Evolutionary conservation across 208 protist genomes (phyloP).

Genomic region (Kentomonas sorsogonicus): DNA sequence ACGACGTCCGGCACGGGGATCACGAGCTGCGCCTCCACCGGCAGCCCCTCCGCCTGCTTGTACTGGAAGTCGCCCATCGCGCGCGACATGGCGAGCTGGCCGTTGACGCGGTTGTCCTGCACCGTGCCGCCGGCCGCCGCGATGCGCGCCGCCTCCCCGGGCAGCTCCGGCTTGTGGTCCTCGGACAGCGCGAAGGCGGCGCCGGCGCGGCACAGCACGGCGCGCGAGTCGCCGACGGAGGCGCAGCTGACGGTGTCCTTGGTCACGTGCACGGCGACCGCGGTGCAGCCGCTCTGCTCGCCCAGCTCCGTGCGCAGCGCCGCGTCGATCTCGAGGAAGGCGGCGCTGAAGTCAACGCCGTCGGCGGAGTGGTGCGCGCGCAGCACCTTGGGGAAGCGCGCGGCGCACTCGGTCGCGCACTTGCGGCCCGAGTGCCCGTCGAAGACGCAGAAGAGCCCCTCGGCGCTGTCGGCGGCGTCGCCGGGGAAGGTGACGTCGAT

Average conservation of each 20-base stretch:
- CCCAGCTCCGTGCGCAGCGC: conserved; percentile 33
- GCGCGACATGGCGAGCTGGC: conserved; percentile 90
- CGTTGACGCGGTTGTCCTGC: conserved; percentile 91
- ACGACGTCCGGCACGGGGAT: conserved; percentile 69
- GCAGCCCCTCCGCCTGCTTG: conserved; percentile 56
- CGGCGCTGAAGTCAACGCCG: conserved; percentile 51
- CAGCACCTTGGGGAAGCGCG: conserved; percentile 28
- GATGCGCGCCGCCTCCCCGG: conserved; percentile 77
- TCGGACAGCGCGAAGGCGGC: conserved; percentile 69
- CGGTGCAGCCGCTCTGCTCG: conserved; percentile 73
- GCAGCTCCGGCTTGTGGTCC: conserved; percentile 90
- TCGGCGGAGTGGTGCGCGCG: conserved; percentile 21
- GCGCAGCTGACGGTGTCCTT: conserved; percentile 72
- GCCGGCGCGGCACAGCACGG: conserved; percentile 77
- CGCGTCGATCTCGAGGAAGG: conserved; percentile 68
- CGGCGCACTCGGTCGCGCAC: conserved; percentile 35
- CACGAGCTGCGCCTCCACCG: conserved; percentile 61
- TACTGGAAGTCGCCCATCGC: conserved; percentile 93
- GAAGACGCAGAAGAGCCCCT: conserved; percentile 81
- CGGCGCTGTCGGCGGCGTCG: conserved; percentile 23
- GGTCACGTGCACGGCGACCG: conserved; percentile 65
- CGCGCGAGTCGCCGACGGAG: conserved; percentile 91
- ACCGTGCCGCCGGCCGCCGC: conserved; percentile 80
- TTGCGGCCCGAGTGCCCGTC: conserved; percentile 78
- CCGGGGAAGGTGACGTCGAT: conserved; percentile 52